Conservation (phyloP, 2,329 filamentous ascomycete species). For the Epichloe glyceriae region DNA sequence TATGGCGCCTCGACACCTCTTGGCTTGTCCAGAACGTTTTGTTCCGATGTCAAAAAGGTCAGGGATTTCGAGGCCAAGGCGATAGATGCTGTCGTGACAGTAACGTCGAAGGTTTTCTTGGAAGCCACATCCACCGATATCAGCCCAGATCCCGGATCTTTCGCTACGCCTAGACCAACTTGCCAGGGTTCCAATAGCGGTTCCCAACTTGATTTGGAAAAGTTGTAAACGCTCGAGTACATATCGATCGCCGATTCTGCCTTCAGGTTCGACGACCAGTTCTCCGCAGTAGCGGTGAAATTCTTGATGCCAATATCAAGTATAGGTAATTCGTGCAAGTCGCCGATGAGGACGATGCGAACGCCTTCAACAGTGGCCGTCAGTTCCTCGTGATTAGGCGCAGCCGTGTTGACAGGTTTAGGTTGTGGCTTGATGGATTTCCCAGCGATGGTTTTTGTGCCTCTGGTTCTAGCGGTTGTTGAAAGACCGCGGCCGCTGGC, state of each 20-base stretch:
- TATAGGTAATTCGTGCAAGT: constrained; percentile 88
- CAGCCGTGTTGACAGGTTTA: constrained; percentile 5
- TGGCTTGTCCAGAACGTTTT: constrained; percentile 82
- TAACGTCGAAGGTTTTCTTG: constrained; percentile 81
- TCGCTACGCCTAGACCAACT: constrained; percentile 78
- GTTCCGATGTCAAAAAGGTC: constrained; percentile 74
- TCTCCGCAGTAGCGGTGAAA: constrained; percentile 70
- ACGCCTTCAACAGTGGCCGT: constrained; percentile 79
- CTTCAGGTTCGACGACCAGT: constrained; percentile 82
- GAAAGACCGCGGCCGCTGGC: constrained; percentile 44
- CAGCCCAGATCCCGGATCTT: constrained; percentile 59
- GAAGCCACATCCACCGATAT: constrained; percentile 79
- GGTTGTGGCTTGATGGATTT: constrained; percentile 14
- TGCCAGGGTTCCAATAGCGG: constrained; percentile 94
- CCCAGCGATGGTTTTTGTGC: constrained; percentile 22
- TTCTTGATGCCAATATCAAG: constrained; percentile 87
- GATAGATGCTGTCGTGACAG: constrained; percentile 85
- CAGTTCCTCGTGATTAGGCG: constrained; percentile 53
- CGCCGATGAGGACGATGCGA: constrained; percentile 85
- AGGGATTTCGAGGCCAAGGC: constrained; percentile 87
- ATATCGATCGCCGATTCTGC: constrained; percentile 86
- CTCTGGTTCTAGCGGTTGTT: constrained; percentile 32
- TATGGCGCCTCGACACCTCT: constrained; percentile 87
- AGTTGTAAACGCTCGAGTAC: constrained; percentile 96
- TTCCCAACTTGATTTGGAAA: constrained; percentile 97